Evolutionary conservation across 2,329 filamentous ascomycete genomes (phyloP).

Genomic region (Pseudofabraea citricarpa): DNA sequence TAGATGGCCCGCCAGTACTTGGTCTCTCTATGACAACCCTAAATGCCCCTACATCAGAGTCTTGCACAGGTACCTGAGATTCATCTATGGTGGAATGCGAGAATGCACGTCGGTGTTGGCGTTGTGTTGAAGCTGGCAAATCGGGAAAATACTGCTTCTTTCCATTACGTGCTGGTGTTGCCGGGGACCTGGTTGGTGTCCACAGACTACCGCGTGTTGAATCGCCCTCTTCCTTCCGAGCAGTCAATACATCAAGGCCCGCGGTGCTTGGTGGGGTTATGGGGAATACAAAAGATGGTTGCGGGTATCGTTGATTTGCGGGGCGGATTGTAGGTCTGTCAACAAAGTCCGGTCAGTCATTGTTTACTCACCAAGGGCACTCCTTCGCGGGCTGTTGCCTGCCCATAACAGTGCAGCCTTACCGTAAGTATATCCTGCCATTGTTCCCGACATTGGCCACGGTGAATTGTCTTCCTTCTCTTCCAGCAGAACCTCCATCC

Average conservation of each 20-base stretch:
- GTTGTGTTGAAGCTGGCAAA: conserved; percentile 27
- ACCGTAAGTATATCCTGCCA: conserved; percentile 78
- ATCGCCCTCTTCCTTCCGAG: conserved; percentile 23
- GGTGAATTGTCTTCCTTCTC: conserved; percentile 49
- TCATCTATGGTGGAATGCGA: conserved; percentile 78
- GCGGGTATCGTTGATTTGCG: conserved; percentile 55
- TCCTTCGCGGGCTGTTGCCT: conserved; percentile 5
- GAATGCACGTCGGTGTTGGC: conserved; percentile 52
- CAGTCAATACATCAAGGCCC: conserved; percentile 43
- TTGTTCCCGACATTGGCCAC: conserved; percentile 81
- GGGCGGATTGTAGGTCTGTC: conserved; percentile 56
- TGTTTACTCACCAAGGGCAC: neutral
- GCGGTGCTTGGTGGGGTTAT: conserved; percentile 56
- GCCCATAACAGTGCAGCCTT: conserved; percentile 24
- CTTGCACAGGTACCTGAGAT: conserved; percentile 43
- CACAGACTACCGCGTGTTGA: conserved; percentile 22
- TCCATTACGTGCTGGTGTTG: conserved; percentile 34
- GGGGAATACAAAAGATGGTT: conserved; percentile 56
- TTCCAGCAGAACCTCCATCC: conserved; percentile 54
- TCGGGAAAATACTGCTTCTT: conserved; percentile 25
- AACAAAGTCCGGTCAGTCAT: conserved; percentile 15
- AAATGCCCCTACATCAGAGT: conserved; percentile 61
- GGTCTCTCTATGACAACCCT: conserved; percentile 77
- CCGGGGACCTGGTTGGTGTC: conserved; percentile 24
- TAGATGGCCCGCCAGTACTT: conserved; percentile 52